Evolutionary conservation across 202 grass and related monocot genomes (phyloP), one percentile per base, ranked within the genome.

Genomic region (Alloteropsis angusta): DNA sequence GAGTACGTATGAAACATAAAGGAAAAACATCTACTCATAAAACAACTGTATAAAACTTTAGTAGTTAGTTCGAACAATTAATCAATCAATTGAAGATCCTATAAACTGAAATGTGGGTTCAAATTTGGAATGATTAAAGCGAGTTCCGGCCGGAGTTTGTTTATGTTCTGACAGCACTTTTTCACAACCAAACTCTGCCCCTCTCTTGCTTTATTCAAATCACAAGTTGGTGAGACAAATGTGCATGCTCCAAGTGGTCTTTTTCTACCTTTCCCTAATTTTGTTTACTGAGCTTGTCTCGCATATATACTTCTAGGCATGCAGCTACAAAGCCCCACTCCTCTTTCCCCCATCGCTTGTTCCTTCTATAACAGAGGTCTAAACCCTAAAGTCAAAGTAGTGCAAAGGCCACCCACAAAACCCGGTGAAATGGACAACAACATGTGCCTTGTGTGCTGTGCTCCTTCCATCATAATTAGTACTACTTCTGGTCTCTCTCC

Each of bases 361-460:
- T 74, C 47, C 44, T 69, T 85, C 66, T 68, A 30, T 62, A 56
- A 82, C 34, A 80, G 78, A 78, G 52, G 78, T 60, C 81, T 67
- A 71, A 92, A 85, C 84, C 88, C 90, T 67, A 71, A 92, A 92
- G 90, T 92, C 90, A 92, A 89, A 89, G 79, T 71, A 85, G 84
- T 48, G 87, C 77, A 89, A 84, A 89, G 90, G 78, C 41, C 82
- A 84, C 80, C 86, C 90, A 82, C 65, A 89, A 85, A 89, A 88
- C 86, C 90, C 90, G 86, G 90, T 81, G 83, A 66, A 85, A 85
- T 88, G 79, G 89, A 91, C 89, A 91, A 91, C 70, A 70, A 75
- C 89, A 91, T 91, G 79, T 83, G 89, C 83, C 86, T 88, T 88
- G 85, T 87, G 74, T 56, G 85, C 60, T 66, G 85, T 72, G 87